These are phyloP conservation scores for Amborella trichopoda DNA, from an alignment of 164 flowering plant genomes.

Conservation along the genomic window DNA sequence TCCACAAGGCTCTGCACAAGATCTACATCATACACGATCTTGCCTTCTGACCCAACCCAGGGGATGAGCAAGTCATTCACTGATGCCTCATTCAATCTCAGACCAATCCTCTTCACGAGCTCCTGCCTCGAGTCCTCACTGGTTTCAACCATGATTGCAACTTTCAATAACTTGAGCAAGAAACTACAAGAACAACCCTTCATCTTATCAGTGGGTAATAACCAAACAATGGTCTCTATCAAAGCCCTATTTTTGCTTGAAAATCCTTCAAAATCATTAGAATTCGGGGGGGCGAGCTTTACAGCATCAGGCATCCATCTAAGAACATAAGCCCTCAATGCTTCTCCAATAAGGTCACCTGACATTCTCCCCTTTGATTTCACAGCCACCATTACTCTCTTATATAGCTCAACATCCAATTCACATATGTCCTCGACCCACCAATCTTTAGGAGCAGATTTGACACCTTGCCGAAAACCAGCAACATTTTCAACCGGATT, in stretches of 20 bases:
- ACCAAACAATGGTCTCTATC: slow-evolving; percentile 53
- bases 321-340: slow-evolving; percentile 49
- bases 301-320: slow-evolving; percentile 78
- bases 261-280: slow-evolving; percentile 28
- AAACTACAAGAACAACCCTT: slow-evolving; percentile 68
- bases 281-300: slow-evolving; percentile 21
- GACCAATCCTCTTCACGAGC: slow-evolving; percentile 40
- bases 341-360: slow-evolving; percentile 61
- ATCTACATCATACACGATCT: slow-evolving; percentile 51
- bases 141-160: slow-evolving; percentile 51
- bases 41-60: slow-evolving; percentile 26
- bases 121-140: slow-evolving; percentile 48
- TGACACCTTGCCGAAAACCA: slow-evolving; percentile 16
- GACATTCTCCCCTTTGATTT: slow-evolving; percentile 82
- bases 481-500: neutral
- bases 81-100: slow-evolving; percentile 59
- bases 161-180: slow-evolving; percentile 65
- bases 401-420: slow-evolving; percentile 69
- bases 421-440: slow-evolving; percentile 93
- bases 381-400: slow-evolving; percentile 57
- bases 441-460: slow-evolving; percentile 71
- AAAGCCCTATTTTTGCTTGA: slow-evolving; percentile 34
- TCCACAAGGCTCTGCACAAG: slow-evolving; percentile 44
- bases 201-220: slow-evolving; percentile 51
- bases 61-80: slow-evolving; percentile 72